Conservation (phyloP, 768 basidiomycete genomes). For the Megacollybia marginata region DNA sequence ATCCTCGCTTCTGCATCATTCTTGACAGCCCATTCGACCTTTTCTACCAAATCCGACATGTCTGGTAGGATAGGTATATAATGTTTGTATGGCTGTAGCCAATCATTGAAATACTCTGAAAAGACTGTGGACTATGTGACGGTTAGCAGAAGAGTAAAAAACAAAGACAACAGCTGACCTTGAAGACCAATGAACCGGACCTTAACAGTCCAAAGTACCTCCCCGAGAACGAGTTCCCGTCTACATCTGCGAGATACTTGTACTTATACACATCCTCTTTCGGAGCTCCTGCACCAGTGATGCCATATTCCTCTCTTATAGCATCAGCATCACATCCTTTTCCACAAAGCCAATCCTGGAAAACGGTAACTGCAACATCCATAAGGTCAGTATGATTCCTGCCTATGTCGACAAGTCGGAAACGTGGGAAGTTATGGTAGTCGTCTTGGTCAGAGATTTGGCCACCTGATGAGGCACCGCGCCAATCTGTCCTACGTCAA, state of each 20-base stretch:
- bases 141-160: not conserved
- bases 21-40: not conserved
- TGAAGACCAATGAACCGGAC: conserved; percentile 10
- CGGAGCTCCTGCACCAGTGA: conserved; percentile 3
- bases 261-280: conserved; percentile 9
- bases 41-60: conserved; percentile 4
- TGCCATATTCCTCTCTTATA: conserved; percentile 6
- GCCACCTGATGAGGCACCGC: conserved; percentile 1
- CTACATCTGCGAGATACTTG: conserved; percentile 9
- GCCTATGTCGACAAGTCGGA: conserved; percentile 5
- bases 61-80: conserved; percentile 4
- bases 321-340: conserved; percentile 8
- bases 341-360: conserved; percentile 7
- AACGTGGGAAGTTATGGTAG: conserved; percentile 5
- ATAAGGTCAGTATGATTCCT: conserved; percentile 7
- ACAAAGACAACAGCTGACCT: not conserved
- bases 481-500: not conserved
- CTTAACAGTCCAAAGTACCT: conserved; percentile 9
- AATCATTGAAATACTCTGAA: conserved; percentile 6
- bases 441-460: not conserved
- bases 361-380: conserved; percentile 9
- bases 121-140: conserved; percentile 2
- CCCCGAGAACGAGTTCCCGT: conserved; percentile 10
- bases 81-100: conserved; percentile 5
- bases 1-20: conserved; percentile 4